A percentile compares a stretch with the other conserved stretches of the same genome.
phyloP scores from a whole-genome alignment of 2,329 filamentous ascomycete genomes.

The Trichophyton schoenleinii region DNA sequence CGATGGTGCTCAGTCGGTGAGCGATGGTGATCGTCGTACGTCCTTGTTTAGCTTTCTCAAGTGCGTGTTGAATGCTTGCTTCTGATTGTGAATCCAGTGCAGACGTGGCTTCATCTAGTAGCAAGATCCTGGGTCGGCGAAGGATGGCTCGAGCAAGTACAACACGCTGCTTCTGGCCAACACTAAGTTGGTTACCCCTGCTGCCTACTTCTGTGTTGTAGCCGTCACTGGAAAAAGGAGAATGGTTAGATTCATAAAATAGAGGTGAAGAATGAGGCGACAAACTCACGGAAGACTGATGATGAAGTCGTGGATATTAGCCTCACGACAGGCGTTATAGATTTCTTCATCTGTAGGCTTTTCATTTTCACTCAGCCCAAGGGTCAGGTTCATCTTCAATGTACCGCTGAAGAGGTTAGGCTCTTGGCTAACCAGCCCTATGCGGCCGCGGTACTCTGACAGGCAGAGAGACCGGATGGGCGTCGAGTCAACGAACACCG shows the following conservation, averaged over 20 bases:
- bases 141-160: constrained; percentile 42
- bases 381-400: constrained; percentile 58
- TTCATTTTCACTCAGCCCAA: constrained; percentile 39
- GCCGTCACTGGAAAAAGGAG: constrained; percentile 19
- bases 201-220: constrained; percentile 35
- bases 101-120: constrained; percentile 46
- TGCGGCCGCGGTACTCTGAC: constrained; percentile 52
- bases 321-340: constrained; percentile 47
- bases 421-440: constrained; percentile 67
- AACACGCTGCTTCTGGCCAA: constrained; percentile 42
- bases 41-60: constrained; percentile 45
- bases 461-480: constrained; percentile 60
- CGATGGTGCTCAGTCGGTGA: constrained; percentile 59
- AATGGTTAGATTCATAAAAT: not conserved
- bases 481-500: constrained; percentile 54
- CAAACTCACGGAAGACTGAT: constrained; percentile 28
- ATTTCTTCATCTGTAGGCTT: constrained; percentile 51
- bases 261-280: not conserved
- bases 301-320: constrained; percentile 51
- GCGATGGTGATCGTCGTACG: constrained; percentile 58
- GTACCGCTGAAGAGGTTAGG: constrained; percentile 66
- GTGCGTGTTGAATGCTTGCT: constrained; percentile 50
- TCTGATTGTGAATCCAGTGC: constrained; percentile 52
- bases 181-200: constrained; percentile 47
- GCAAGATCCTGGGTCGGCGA: constrained; percentile 36